Evolutionary conservation across 371 early-diverging fungal species (phyloP).

Genomic region (Rhizopus arrhizus): DNA sequence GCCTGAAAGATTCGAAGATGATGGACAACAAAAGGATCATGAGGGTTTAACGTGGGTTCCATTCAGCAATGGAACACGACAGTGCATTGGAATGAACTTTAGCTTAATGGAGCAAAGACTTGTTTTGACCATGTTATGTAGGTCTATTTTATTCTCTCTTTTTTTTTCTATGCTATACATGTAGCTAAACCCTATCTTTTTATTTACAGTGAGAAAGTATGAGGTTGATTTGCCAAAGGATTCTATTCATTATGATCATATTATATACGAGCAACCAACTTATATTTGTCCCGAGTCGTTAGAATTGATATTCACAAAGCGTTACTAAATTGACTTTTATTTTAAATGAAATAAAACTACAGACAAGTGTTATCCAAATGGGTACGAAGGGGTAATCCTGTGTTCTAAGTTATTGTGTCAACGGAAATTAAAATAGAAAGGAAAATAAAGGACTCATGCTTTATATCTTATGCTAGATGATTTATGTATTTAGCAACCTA

Average conservation of each 20-base stretch:
- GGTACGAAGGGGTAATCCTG: too few species aligned
- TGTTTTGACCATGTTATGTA: slow-evolving; percentile 32
- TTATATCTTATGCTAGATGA: too few species aligned
- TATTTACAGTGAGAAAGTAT: slow-evolving; percentile 31
- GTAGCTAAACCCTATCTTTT: slow-evolving; percentile 6
- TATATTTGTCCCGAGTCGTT: slow-evolving; percentile 17
- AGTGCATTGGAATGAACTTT: slow-evolving; percentile 42
- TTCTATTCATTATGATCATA: slow-evolving; percentile 27
- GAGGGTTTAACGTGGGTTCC: slow-evolving; percentile 30
- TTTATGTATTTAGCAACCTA: too few species aligned
- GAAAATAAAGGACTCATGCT: too few species aligned
- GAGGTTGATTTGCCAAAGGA: slow-evolving; percentile 27
- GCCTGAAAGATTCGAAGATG: slow-evolving; percentile 27
- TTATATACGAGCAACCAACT: slow-evolving; percentile 17
- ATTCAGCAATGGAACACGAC: slow-evolving; percentile 34
- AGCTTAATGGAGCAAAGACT: slow-evolving; percentile 37
- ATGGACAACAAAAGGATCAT: slow-evolving; percentile 8
- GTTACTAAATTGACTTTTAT: slow-evolving; percentile 8
- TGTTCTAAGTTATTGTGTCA: too few species aligned
- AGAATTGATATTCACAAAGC: slow-evolving; percentile 17
- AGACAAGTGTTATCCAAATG: too few species aligned
- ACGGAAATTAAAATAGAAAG: too few species aligned
- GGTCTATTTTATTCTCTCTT: background rate
- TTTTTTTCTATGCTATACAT: too few species aligned
- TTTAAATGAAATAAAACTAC: too few species aligned